A percentile compares a stretch with the other conserved stretches of the same genome.
Evolutionary conservation across 305 asterid genomes (phyloP).

Genomic region (Vinca major): DNA sequence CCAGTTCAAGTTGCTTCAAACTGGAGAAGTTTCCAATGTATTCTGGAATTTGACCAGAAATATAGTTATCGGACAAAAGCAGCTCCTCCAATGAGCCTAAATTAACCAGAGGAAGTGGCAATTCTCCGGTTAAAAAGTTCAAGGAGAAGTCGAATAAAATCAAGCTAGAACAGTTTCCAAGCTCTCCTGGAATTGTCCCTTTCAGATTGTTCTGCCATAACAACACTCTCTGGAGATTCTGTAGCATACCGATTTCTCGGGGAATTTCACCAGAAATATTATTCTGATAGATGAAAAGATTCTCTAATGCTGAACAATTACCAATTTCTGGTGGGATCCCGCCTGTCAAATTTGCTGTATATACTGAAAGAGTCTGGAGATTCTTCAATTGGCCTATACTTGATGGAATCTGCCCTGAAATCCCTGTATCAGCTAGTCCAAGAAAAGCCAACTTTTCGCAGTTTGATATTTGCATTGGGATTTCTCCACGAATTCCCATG

Average conservation of each 20-base stretch:
- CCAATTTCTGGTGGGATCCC: slow-evolving; percentile 48
- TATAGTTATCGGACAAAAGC: too few species aligned
- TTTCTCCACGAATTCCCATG: slow-evolving; percentile 38
- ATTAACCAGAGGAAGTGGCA: too few species aligned
- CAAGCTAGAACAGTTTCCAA: too few species aligned
- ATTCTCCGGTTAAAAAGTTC: too few species aligned
- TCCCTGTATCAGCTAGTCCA: slow-evolving; percentile 58
- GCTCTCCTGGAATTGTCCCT: too few species aligned
- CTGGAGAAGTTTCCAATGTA: slow-evolving; percentile 41
- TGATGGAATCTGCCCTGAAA: slow-evolving; percentile 48
- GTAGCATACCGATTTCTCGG: too few species aligned
- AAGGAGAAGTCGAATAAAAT: too few species aligned
- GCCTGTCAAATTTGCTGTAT: slow-evolving; percentile 56
- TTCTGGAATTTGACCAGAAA: slow-evolving; percentile 44
- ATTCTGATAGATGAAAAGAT: too few species aligned
- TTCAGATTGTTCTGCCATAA: too few species aligned
- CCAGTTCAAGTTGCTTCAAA: slow-evolving; percentile 53
- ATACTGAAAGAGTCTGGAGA: slow-evolving; percentile 46
- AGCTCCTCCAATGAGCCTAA: too few species aligned
- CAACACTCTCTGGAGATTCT: too few species aligned
- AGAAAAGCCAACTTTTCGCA: slow-evolving; percentile 37
- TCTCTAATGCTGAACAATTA: slow-evolving; percentile 49
- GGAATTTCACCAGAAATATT: too few species aligned
- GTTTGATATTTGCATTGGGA: slow-evolving; percentile 48
- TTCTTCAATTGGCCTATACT: slow-evolving; percentile 43